These are phyloP conservation scores for Verticillium longisporum DNA, from an alignment of 2,329 filamentous ascomycete genomes.

Conservation along the genomic window DNA sequence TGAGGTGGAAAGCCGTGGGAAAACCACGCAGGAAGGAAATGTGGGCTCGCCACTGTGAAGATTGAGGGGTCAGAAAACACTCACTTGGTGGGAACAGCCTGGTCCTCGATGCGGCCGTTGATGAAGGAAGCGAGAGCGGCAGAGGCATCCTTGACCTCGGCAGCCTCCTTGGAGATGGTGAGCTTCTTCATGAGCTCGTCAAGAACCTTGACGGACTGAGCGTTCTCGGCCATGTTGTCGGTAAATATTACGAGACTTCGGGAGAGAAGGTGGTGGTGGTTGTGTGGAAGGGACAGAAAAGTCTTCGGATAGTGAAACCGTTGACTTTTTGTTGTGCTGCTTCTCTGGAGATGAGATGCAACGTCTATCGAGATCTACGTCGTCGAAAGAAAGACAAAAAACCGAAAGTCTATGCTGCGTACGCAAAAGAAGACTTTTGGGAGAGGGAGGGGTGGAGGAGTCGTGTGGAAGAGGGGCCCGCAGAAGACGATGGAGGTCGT, in stretches of 20 bases:
- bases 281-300: conserved; percentile 9
- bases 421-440: conserved; percentile 10
- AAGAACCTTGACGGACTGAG: conserved; percentile 59
- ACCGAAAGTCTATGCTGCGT: conserved; percentile 9
- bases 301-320: conserved; percentile 4
- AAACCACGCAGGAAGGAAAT: neutral
- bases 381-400: neutral
- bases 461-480: conserved; percentile 12
- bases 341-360: neutral
- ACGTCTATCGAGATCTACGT: neutral
- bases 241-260: conserved; percentile 14
- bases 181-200: conserved; percentile 93
- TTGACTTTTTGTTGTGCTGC: neutral
- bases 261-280: conserved; percentile 11
- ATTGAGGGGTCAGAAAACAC: conserved; percentile 26
- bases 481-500: conserved; percentile 36
- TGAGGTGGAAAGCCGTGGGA: neutral
- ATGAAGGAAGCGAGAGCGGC: conserved; percentile 77
- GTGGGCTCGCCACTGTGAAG: conserved; percentile 1
- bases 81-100: conserved; percentile 82
- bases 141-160: conserved; percentile 64
- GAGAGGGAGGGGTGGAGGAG: conserved; percentile 1
- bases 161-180: conserved; percentile 84
- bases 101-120: conserved; percentile 93
- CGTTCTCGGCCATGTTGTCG: conserved; percentile 44